Base-by-base conservation (phyloP, 2,329 filamentous ascomycete genomes). In the Colletotrichum tropicicola region DNA sequence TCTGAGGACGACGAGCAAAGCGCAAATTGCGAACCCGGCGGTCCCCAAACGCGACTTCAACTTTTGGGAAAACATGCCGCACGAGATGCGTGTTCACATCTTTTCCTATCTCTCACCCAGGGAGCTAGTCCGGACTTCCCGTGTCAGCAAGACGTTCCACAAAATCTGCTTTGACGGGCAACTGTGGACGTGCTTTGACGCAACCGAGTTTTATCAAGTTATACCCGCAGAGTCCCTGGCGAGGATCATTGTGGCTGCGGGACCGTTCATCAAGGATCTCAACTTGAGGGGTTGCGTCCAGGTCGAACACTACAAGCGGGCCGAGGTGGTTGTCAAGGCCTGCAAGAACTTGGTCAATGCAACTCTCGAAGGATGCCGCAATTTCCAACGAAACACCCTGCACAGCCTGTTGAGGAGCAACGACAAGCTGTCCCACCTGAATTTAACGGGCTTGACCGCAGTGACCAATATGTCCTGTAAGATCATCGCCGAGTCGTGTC, bases 271-370 rank as follows among this genome's bases (percentile, higher is more conserved):
- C 57, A 92, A 92, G 70, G 89, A 97, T 71, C 84, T 99, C 58
- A 98, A 98, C 72, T 85, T 99, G 3, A 84, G 95, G 70, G 96
- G 96, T 25, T 99, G 95, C 74, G 87, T 97, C 32, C 96, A 98
- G 75, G 85, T 98, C 54, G 87, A 92, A 68, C 91, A 97, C 72
- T 91, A 91, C 72, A 94, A 94, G 84, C 85, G 88, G 45, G 87
- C 89, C 15, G 89, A 94, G 68, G 89, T 90, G 32, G 87, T 98
- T 43, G 90, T 92, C n/a, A 91, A 92, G 69, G 87, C 92, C 6
- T 98, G 95, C 80, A 89, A 84, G 70, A 98, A 98, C 72, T 85
- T 99, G 23, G 89, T 94, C 73, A 93, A 93, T 72, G 92, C 94
- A 56, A 97, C 92, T 1, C 85, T 98, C 15, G 93, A 98, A 79